These are phyloP conservation scores for Vishniacozyma victoriae DNA, from an alignment of 768 basidiomycete genomes.

Conservation along the genomic window DNA sequence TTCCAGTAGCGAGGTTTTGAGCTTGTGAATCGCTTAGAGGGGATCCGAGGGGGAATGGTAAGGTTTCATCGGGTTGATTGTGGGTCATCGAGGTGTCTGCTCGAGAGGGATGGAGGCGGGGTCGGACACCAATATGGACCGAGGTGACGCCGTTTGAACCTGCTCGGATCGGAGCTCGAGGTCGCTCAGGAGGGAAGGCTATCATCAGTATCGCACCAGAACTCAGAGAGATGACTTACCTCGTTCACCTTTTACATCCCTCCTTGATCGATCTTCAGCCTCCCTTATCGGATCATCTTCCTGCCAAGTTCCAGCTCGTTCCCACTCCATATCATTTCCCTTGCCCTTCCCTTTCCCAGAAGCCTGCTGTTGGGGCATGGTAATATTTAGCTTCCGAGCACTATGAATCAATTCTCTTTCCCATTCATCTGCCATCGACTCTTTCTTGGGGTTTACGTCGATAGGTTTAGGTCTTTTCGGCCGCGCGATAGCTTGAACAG, in stretches of 20 bases:
- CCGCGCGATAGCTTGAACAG: too few relatives aligned
- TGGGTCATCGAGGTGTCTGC: slow-evolving; percentile 18
- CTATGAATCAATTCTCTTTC: slow-evolving; percentile 18
- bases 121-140: slow-evolving; percentile 71
- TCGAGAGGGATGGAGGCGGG: slow-evolving; percentile 31
- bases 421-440: slow-evolving; percentile 32
- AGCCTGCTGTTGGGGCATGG: neutral
- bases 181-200: slow-evolving; percentile 33
- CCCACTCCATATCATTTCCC: slow-evolving; percentile 28
- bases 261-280: slow-evolving; percentile 23
- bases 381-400: neutral
- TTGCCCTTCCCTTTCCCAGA: slow-evolving; percentile 3
- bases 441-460: too few relatives aligned
- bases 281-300: slow-evolving; percentile 14
- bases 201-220: slow-evolving; percentile 3
- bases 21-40: slow-evolving; percentile 1
- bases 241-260: slow-evolving; percentile 23
- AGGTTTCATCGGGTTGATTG: slow-evolving; percentile 30
- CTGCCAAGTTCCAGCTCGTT: slow-evolving; percentile 26
- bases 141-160: slow-evolving; percentile 90
- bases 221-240: slow-evolving; percentile 17
- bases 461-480: too few relatives aligned
- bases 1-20: slow-evolving; percentile 6
- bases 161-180: slow-evolving; percentile 28
- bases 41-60: slow-evolving; percentile 22